phyloP scores from a whole-genome alignment of 805 yeast genomes.

The Candida stauntonica region DNA sequence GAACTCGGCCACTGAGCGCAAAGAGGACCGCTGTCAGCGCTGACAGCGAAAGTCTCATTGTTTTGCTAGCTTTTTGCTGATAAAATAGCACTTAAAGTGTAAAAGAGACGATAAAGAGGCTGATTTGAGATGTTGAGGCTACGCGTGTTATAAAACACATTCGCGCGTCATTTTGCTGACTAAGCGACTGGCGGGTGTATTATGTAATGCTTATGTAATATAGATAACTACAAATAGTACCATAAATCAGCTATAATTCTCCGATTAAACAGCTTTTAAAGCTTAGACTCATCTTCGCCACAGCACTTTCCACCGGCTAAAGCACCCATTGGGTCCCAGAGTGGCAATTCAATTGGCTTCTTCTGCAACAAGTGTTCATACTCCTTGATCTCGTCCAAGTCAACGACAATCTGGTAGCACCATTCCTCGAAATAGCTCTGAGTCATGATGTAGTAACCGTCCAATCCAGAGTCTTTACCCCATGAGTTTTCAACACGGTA shows the following conservation, averaged over 20 bases:
- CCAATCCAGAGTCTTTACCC: slow-evolving; percentile 64
- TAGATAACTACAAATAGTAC: too few species aligned
- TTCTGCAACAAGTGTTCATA: slow-evolving; percentile 30
- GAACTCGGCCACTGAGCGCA: slow-evolving; percentile 1
- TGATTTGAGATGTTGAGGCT: background rate
- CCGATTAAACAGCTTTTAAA: too few species aligned
- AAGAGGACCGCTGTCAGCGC: slow-evolving; percentile 5
- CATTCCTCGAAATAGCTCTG: slow-evolving; percentile 72
- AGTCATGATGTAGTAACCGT: slow-evolving; percentile 68
- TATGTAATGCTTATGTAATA: background rate
- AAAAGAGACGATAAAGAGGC: too few species aligned
- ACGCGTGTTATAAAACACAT: background rate
- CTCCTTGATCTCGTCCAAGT: slow-evolving; percentile 40
- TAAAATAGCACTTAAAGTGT: too few species aligned
- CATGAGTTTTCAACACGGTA: slow-evolving; percentile 77
- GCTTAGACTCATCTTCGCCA: background rate
- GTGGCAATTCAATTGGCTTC: slow-evolving; percentile 55
- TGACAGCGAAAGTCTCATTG: slow-evolving; percentile 8
- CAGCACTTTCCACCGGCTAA: slow-evolving; percentile 37
- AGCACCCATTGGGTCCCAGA: slow-evolving; percentile 82
- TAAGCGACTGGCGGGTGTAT: slow-evolving; percentile 1
- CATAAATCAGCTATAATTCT: too few species aligned
- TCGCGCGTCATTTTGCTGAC: background rate
- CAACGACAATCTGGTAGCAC: slow-evolving; percentile 68
- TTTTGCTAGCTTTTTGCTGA: background rate